Base-by-base conservation (phyloP, 2,329 filamentous ascomycete species). In the Talaromyces pinophilus region DNA sequence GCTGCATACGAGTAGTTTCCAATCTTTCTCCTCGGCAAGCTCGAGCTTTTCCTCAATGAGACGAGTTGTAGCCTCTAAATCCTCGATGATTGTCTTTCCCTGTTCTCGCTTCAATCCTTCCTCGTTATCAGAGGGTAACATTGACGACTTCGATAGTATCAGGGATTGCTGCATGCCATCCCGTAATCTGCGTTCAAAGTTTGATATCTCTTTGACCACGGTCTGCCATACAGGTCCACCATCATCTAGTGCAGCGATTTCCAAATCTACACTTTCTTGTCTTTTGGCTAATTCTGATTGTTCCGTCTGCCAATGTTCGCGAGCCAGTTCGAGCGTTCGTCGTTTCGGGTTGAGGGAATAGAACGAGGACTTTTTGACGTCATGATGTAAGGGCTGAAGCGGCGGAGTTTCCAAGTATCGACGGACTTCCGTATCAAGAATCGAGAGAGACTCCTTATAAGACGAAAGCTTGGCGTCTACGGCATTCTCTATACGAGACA, bases 1-100 rank as follows among this genome's bases (percentile, higher is more conserved):
- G 63, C 86, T 86, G 66, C 84, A 87, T 30, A 88, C 82, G 35
- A 90, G 79, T 22, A 89, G 75, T 63, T 84, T 88, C 87, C 87
- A 90, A 61, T 82, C 80, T 59, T 81, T 82, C 5, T 80, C 77
- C 63, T 86, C 82, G 0, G 86, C 85, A 19, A 82, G 70, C 15
- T 82, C 78, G 62, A 86, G 72, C 65, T 85, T 82, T 2, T 76
- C 74, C 69, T 86, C 80, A 10, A 89, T 73, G 13, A 79, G 78
- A 1, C 72, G 70, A 7, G 83, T 81, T 1, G 81, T 82, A 22
- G 74, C 70, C 22, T 83, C 78, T 75, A 88, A 80, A 48, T 83
- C 78, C 5, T 72, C 72, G 46, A 84, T 63, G 8, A 85, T 74
- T 30, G 71, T 72, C 35, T 71, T 71, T 55, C 61, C 70, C 13